A percentile compares a stretch with the other conserved stretches of the same genome.
These are phyloP conservation scores for Allium cepa DNA, from an alignment of 106 monocot species.

Conservation along the genomic window DNA sequence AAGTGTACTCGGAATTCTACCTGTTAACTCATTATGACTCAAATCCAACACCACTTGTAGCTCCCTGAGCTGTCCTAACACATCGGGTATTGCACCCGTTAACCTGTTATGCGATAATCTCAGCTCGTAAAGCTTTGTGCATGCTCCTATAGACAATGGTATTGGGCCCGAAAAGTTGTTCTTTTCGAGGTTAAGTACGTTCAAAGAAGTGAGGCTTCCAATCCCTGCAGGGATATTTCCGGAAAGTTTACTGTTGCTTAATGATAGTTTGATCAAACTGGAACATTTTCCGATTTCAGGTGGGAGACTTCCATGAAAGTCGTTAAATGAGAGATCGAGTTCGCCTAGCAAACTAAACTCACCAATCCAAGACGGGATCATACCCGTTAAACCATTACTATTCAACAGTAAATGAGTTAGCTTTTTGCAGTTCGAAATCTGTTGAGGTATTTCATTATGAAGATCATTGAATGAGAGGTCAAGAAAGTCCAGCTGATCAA, in stretches of 20 bases:
- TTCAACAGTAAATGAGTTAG: slow-evolving; percentile 61
- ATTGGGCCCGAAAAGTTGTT: slow-evolving; percentile 67
- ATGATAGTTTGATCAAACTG: slow-evolving; percentile 55
- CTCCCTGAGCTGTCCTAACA: slow-evolving; percentile 55
- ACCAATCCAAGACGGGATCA: slow-evolving; percentile 65
- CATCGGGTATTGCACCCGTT: slow-evolving; percentile 58
- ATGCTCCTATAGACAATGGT: slow-evolving; percentile 42
- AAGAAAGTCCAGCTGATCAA: slow-evolving; percentile 45
- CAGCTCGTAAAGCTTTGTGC: slow-evolving; percentile 64
- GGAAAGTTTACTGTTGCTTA: slow-evolving; percentile 63
- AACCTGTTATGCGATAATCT: slow-evolving; percentile 59
- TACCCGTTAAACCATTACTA: slow-evolving; percentile 45
- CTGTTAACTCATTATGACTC: slow-evolving; percentile 65
- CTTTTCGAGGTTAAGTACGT: slow-evolving; percentile 60
- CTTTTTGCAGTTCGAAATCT: slow-evolving; percentile 47
- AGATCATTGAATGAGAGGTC: slow-evolving; percentile 73
- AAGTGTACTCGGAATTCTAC: slow-evolving; percentile 60
- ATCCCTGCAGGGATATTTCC: slow-evolving; percentile 74
- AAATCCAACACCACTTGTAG: slow-evolving; percentile 77
- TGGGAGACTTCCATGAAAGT: slow-evolving; percentile 48
- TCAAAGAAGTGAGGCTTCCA: slow-evolving; percentile 52
- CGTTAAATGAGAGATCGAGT: slow-evolving; percentile 74
- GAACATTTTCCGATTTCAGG: slow-evolving; percentile 59
- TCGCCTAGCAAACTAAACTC: slow-evolving; percentile 55
- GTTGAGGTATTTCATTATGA: slow-evolving; percentile 41